phyloP scores from a whole-genome alignment of 805 yeast genomes.

The Yarrowia sp. region DNA sequence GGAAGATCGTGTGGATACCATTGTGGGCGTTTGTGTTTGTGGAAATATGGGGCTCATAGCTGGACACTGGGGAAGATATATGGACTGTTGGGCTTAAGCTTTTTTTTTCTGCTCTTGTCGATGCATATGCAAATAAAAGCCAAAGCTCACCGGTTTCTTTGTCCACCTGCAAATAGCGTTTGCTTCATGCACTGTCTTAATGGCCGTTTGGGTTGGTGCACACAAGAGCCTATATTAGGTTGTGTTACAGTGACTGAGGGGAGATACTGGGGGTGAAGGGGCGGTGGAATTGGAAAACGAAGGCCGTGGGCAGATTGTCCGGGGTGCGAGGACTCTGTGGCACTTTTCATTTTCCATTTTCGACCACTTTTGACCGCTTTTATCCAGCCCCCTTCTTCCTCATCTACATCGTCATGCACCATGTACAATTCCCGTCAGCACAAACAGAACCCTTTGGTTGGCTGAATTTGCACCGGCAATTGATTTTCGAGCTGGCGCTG shows the following conservation, averaged over 20 bases:
- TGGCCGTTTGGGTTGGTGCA: slow-evolving; percentile 16
- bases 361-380: background rate
- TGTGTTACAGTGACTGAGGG: slow-evolving; percentile 2
- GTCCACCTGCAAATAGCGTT: background rate
- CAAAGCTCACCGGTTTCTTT: slow-evolving; percentile 21
- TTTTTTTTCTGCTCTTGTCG: slow-evolving; percentile 7
- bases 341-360: background rate
- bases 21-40: background rate
- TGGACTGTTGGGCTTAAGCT: slow-evolving; percentile 20
- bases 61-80: slow-evolving; percentile 47
- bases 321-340: no score
- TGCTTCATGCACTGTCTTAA: slow-evolving; percentile 10
- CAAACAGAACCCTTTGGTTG: background rate
- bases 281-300: background rate
- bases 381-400: background rate
- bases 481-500: background rate
- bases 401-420: slow-evolving; percentile 13
- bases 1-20: slow-evolving; percentile 36
- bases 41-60: no score
- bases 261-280: background rate
- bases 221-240: slow-evolving; percentile 1
- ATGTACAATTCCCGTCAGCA: slow-evolving; percentile 4
- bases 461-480: background rate
- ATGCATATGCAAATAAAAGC: slow-evolving; percentile 11
- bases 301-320: no score